Percentiles rank a stretch among this genome's conserved stretches.
phyloP scores from a whole-genome alignment of 306 rosid species.

The Dalbergia oliveri region DNA sequence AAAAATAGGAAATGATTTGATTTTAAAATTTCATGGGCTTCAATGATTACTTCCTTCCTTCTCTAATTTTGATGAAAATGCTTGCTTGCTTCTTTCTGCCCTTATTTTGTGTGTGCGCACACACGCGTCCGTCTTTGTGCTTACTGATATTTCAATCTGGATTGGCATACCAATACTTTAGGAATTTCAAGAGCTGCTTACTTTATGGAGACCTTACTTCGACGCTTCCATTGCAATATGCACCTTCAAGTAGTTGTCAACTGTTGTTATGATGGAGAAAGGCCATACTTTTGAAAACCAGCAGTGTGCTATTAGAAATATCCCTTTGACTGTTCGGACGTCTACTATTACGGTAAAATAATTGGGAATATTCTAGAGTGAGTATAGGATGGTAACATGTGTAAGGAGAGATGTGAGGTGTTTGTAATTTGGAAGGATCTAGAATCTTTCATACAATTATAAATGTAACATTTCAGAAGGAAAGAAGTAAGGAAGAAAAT shows the following conservation, averaged over 20 bases:
- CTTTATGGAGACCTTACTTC: constrained; percentile 84
- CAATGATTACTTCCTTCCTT: constrained; percentile 1
- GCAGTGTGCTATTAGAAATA: constrained; percentile 58
- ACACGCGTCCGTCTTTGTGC: not conserved
- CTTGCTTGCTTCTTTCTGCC: not conserved
- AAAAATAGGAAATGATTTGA: not conserved
- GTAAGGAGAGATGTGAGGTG: too few relatives aligned
- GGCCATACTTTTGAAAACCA: constrained; percentile 66
- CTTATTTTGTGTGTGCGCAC: not conserved
- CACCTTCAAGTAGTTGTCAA: constrained; percentile 91
- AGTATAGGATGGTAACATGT: too few relatives aligned
- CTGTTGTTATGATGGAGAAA: constrained; percentile 76
- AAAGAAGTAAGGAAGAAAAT: too few relatives aligned
- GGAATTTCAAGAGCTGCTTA: constrained; percentile 93
- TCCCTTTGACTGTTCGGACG: constrained; percentile 79
- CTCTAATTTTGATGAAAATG: constrained; percentile 31
- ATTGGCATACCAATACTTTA: constrained; percentile 48
- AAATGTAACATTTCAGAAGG: too few relatives aligned
- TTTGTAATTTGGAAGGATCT: too few relatives aligned
- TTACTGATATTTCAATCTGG: constrained; percentile 17
- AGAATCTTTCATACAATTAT: too few relatives aligned
- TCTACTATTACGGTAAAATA: constrained; percentile 39
- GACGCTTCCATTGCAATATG: constrained; percentile 77
- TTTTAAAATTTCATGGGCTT: not conserved
- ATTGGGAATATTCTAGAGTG: too few relatives aligned